Evolutionary conservation across 2,329 filamentous ascomycete species (phyloP).

Genomic region (Scleromitrula shiraiana): DNA sequence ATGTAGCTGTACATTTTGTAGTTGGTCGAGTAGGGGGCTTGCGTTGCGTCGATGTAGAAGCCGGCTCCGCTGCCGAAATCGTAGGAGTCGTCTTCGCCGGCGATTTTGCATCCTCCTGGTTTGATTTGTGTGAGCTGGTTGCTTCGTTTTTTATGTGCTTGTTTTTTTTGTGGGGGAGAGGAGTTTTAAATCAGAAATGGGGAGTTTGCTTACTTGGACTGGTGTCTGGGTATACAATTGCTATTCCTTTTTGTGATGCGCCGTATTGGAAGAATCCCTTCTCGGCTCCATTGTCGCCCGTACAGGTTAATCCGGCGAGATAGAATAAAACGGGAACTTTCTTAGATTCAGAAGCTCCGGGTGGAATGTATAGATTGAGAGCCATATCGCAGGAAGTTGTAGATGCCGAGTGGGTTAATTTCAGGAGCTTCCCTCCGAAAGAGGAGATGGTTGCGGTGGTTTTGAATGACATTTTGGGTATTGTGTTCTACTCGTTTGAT

Average conservation of each 20-base stretch:
- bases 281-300: constrained; percentile 75
- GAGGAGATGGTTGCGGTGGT: constrained; percentile 83
- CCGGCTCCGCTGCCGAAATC: constrained; percentile 90
- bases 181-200: not conserved
- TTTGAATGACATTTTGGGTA: constrained; percentile 66
- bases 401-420: constrained; percentile 78
- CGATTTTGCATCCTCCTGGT: constrained; percentile 63
- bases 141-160: not conserved
- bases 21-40: constrained; percentile 62
- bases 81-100: constrained; percentile 78
- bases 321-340: constrained; percentile 85
- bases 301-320: constrained; percentile 90
- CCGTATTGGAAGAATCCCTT: constrained; percentile 87
- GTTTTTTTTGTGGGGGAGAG: not conserved
- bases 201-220: constrained; percentile 59
- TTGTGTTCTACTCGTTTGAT: not conserved
- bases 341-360: constrained; percentile 45
- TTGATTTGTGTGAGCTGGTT: not conserved
- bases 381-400: constrained; percentile 82
- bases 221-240: constrained; percentile 92
- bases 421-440: constrained; percentile 91
- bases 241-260: constrained; percentile 73
- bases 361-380: constrained; percentile 86
- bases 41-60: constrained; percentile 88
- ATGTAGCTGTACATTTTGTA: constrained; percentile 97